Conservation (phyloP, 352 stramenopile genomes). For the Peronospora destructor region DNA sequence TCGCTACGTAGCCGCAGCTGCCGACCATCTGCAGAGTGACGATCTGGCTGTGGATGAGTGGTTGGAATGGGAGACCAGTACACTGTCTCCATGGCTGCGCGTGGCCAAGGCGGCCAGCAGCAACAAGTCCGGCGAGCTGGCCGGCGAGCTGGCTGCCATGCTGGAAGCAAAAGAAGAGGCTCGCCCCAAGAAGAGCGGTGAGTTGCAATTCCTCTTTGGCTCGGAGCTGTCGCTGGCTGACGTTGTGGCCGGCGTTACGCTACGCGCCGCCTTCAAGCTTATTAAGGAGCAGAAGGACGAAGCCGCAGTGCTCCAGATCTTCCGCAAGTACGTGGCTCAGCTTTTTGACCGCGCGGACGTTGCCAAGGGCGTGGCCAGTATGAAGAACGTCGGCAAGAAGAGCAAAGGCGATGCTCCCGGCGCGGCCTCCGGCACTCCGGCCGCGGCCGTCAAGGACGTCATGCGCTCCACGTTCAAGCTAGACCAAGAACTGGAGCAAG, state of each 20-base stretch:
- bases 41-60: conserved; percentile 79
- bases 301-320: conserved; percentile 40
- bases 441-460: conserved; percentile 12
- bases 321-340: conserved; percentile 61
- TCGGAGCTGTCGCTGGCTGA: conserved; percentile 60
- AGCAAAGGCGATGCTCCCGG: conserved; percentile 3
- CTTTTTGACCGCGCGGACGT: conserved; percentile 49
- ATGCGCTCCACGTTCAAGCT: conserved; percentile 42
- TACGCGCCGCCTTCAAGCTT: conserved; percentile 53
- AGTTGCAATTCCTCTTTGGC: conserved; percentile 62
- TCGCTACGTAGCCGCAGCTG: conserved; percentile 57
- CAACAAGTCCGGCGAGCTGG: conserved; percentile 23
- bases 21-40: conserved; percentile 49
- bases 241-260: conserved; percentile 61
- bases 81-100: conserved; percentile 50
- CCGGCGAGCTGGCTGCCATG: conserved; percentile 38
- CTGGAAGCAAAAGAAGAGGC: conserved; percentile 61
- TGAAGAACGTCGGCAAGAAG: conserved; percentile 36
- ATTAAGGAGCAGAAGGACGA: conserved; percentile 43
- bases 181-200: conserved; percentile 30
- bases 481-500: conserved; percentile 38
- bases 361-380: conserved; percentile 36
- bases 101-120: conserved; percentile 41
- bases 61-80: conserved; percentile 73
- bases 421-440: conserved; percentile 7